Evolutionary conservation across 192 early-diverging fungal genomes (phyloP).

Genomic region (Coemansia sp.): DNA sequence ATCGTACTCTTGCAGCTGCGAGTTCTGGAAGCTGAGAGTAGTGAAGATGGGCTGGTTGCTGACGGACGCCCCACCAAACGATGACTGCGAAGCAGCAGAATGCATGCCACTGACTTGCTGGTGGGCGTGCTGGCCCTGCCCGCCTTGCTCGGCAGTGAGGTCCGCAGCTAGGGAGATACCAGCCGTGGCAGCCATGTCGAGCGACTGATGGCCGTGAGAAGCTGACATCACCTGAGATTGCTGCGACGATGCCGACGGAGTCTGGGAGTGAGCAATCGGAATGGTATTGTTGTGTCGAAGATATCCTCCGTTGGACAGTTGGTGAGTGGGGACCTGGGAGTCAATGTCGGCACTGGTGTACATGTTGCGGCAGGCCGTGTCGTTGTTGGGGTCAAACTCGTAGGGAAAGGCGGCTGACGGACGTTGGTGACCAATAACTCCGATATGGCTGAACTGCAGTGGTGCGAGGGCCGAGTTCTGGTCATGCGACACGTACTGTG

Average conservation of each 20-base stretch:
- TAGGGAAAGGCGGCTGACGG: constrained; percentile 33
- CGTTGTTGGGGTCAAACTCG: constrained; percentile 45
- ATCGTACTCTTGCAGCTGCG: constrained; percentile 53
- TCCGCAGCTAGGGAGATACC: constrained; percentile 41
- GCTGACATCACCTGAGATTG: constrained; percentile 16
- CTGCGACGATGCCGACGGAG: constrained; percentile 1
- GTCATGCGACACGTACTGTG: constrained; percentile 54
- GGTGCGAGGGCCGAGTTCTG: constrained; percentile 42
- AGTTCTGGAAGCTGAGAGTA: constrained; percentile 41
- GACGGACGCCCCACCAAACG: constrained; percentile 42
- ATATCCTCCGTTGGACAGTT: constrained; percentile 37
- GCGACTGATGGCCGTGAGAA: constrained; percentile 25
- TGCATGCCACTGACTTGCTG: constrained; percentile 23
- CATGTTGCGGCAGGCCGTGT: constrained; percentile 41
- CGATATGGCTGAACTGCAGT: constrained; percentile 38
- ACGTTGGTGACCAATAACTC: constrained; percentile 48
- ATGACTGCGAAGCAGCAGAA: constrained; percentile 25
- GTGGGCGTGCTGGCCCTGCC: constrained; percentile 14
- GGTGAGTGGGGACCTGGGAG: constrained; percentile 28
- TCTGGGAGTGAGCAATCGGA: constrained; percentile 14
- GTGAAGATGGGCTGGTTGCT: constrained; percentile 45
- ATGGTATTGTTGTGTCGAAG: constrained; percentile 39
- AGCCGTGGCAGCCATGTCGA: constrained; percentile 37
- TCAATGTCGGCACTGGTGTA: constrained; percentile 41
- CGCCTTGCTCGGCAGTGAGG: constrained; percentile 28